These are phyloP conservation scores for Fraxinus dipetala DNA, from an alignment of 305 asterid species.

Conservation along the genomic window DNA sequence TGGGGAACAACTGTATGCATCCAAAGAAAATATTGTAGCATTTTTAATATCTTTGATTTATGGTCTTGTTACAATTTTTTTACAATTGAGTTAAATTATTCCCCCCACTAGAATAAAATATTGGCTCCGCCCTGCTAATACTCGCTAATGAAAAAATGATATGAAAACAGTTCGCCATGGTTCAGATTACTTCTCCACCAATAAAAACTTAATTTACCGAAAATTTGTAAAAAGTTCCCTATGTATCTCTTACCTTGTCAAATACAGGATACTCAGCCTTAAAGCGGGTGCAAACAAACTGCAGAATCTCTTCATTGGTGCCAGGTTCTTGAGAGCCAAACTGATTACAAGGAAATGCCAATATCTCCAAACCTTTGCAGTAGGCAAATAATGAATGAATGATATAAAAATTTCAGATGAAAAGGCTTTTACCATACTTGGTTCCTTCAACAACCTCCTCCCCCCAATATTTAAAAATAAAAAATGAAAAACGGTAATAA, in stretches of 20 bases:
- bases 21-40: not conserved
- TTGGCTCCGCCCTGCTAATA: not conserved
- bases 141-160: not conserved
- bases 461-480: not conserved
- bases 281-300: constrained; percentile 82
- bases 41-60: not conserved
- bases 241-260: constrained; percentile 52
- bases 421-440: not conserved
- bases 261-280: constrained; percentile 91
- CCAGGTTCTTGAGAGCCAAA: constrained; percentile 98
- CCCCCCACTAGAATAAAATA: not conserved
- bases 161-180: not conserved
- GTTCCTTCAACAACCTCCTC: not conserved
- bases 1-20: not conserved
- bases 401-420: not conserved
- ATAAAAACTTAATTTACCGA: not conserved
- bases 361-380: constrained; percentile 72
- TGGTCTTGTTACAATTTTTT: not conserved
- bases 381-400: not conserved
- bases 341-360: constrained; percentile 97
- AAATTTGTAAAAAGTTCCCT: not conserved
- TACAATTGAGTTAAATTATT: not conserved
- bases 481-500: not conserved
- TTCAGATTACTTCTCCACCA: not conserved
- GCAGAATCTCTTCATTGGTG: constrained; percentile 68